Evolutionary conservation across 177 flowering plant genomes (phyloP).

Genomic region (Vitis hybrid): DNA sequence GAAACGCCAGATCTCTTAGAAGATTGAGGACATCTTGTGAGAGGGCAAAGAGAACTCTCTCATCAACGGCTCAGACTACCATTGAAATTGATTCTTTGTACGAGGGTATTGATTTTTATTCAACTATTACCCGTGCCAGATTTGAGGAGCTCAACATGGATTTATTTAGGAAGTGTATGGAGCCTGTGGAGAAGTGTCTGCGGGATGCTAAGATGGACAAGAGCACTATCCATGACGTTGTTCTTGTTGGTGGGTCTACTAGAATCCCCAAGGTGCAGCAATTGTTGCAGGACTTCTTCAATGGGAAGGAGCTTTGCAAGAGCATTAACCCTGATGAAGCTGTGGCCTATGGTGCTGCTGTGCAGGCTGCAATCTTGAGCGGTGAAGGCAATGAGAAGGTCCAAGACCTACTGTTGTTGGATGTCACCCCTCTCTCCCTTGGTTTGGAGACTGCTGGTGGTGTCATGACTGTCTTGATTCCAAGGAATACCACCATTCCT

Average conservation of each 20-base stretch:
- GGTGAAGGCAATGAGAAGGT: constrained; percentile 67
- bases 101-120: constrained; percentile 59
- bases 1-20: constrained; percentile 53
- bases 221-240: constrained; percentile 56
- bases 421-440: constrained; percentile 48
- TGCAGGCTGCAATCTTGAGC: constrained; percentile 63
- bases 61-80: constrained; percentile 57
- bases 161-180: constrained; percentile 65
- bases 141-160: constrained; percentile 69
- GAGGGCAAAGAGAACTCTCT: constrained; percentile 47
- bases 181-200: constrained; percentile 68
- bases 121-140: constrained; percentile 58
- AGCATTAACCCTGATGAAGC: constrained; percentile 73
- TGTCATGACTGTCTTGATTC: constrained; percentile 61
- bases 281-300: constrained; percentile 61
- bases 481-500: constrained; percentile 64
- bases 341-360: constrained; percentile 72
- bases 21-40: constrained; percentile 58
- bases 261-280: constrained; percentile 72
- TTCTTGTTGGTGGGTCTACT: constrained; percentile 68
- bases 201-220: constrained; percentile 77
- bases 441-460: constrained; percentile 68
- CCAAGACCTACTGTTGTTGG: constrained; percentile 46
- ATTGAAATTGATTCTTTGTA: constrained; percentile 43
- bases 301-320: constrained; percentile 70